phyloP scores from a whole-genome alignment of 345 rosid species.

The Luvunga scandens region DNA sequence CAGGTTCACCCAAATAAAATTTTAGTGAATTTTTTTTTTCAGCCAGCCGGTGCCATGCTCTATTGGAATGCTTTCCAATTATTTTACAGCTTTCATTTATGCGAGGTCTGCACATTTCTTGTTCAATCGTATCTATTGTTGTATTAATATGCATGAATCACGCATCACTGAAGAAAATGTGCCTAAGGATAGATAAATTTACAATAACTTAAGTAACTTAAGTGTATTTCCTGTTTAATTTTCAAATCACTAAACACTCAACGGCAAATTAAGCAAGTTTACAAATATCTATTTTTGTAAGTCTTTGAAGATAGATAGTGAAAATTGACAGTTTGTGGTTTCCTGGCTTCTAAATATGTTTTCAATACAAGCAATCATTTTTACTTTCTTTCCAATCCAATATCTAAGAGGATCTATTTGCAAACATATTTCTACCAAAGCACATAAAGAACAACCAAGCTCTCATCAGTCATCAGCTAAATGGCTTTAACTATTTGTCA shows the following conservation, averaged over 20 bases:
- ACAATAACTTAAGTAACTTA: too few species aligned
- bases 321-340: too few species aligned
- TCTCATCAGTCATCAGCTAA: neutral
- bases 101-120: neutral
- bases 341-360: neutral
- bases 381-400: too few species aligned
- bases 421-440: neutral
- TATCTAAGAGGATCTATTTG: too few species aligned
- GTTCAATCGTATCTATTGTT: neutral
- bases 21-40: neutral
- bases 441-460: neutral
- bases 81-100: neutral
- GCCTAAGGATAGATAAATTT: too few species aligned
- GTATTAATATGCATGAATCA: neutral
- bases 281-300: too few species aligned
- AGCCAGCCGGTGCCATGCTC: neutral
- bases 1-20: neutral
- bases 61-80: neutral
- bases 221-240: too few species aligned
- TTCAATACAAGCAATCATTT: neutral
- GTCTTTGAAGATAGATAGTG: too few species aligned
- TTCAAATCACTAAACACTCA: neutral
- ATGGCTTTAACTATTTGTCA: neutral
- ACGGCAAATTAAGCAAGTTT: neutral
- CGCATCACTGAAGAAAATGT: neutral